Conservation (phyloP, 2,329 filamentous ascomycete species). For the Ophiostoma sp. region DNA sequence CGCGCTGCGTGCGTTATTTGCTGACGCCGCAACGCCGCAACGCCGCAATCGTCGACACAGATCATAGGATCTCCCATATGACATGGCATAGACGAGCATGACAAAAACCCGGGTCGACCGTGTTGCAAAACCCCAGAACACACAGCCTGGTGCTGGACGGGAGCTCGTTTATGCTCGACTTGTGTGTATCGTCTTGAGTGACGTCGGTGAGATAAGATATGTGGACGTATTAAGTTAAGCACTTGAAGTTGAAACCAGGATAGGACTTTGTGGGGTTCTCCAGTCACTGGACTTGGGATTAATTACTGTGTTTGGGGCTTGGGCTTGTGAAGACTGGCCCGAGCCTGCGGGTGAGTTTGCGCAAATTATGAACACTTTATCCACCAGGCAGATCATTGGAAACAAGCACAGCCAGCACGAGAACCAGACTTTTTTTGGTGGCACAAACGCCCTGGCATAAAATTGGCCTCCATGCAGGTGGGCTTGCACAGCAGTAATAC, state of each 20-base stretch:
- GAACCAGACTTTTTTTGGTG: neutral
- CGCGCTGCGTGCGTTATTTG: neutral
- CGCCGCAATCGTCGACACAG: neutral
- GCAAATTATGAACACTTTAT: conserved; percentile 9
- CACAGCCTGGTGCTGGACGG: neutral
- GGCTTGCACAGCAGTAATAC: conserved; percentile 10
- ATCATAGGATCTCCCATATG: neutral
- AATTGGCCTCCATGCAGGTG: neutral
- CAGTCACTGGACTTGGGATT: neutral
- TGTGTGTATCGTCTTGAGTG: neutral
- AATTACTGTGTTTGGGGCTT: neutral
- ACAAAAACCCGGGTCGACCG: conserved; percentile 4
- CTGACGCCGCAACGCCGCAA: conserved; percentile 8
- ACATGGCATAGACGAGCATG: neutral
- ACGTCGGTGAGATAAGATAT: neutral
- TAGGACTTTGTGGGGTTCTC: conserved; percentile 10
- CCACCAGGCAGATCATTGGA: neutral
- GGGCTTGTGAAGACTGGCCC: neutral
- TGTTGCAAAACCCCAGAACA: neutral
- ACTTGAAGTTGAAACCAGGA: neutral
- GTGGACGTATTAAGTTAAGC: neutral
- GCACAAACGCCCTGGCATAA: conserved; percentile 18
- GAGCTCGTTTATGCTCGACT: neutral
- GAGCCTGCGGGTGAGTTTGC: neutral
- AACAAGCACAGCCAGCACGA: conserved; percentile 3